phyloP scores from a whole-genome alignment of 1,284 basidiomycete species.

The Mycosarcoma mackinlayi region DNA sequence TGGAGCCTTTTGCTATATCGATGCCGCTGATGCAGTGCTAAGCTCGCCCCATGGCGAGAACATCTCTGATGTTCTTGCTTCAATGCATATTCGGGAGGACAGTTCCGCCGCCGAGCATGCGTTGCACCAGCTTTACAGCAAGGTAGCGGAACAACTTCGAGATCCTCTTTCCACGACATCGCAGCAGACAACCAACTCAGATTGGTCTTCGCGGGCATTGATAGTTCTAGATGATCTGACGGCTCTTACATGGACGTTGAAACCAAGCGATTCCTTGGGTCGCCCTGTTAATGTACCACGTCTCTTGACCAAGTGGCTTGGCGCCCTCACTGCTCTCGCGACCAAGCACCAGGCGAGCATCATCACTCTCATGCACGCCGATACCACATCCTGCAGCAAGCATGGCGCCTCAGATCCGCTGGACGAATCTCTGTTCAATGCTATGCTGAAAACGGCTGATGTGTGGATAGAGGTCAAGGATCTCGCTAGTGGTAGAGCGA shows the following conservation, averaged over 20 bases:
- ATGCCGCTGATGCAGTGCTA: constrained; percentile 12
- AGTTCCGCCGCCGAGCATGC: not conserved
- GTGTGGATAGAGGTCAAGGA: constrained; percentile 56
- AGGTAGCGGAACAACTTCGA: constrained; percentile 15
- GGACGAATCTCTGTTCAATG: constrained; percentile 34
- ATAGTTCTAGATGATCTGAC: constrained; percentile 49
- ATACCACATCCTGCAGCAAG: constrained; percentile 45
- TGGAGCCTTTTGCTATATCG: constrained; percentile 34
- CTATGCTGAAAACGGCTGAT: constrained; percentile 31
- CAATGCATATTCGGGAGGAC: not conserved
- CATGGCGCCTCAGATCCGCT: constrained; percentile 34
- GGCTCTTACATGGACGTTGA: constrained; percentile 39
- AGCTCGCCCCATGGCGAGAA: not conserved
- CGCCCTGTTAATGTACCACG: constrained; percentile 7
- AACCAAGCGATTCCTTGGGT: constrained; percentile 10
- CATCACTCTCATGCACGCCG: constrained; percentile 47
- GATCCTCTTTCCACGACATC: not conserved
- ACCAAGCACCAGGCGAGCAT: constrained; percentile 34
- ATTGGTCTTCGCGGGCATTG: constrained; percentile 24
- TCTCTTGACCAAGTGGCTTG: constrained; percentile 33
- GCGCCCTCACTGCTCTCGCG: constrained; percentile 24
- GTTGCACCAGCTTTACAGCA: constrained; percentile 8
- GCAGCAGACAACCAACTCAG: not conserved
- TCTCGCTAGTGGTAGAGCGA: constrained; percentile 47
- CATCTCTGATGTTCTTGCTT: not conserved